Evolutionary conservation across 306 rosid genomes (phyloP).

Genomic region (Glycyrrhiza uralensis): DNA sequence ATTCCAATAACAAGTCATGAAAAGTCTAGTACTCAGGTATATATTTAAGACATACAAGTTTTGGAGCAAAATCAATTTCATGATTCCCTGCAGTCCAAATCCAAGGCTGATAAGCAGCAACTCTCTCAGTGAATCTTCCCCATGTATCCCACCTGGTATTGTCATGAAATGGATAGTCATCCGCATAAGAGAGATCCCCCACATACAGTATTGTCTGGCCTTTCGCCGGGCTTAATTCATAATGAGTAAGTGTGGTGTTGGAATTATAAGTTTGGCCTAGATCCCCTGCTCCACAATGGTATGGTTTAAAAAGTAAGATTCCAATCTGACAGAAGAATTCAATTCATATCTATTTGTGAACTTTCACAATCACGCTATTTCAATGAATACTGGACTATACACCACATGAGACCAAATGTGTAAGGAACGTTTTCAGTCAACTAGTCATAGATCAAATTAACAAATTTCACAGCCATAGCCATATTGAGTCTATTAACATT

Average conservation of each 20-base stretch:
- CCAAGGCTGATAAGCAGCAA: constrained; percentile 79
- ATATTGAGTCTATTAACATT: too few relatives aligned
- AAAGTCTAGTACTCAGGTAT: background rate
- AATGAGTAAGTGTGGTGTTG: constrained; percentile 58
- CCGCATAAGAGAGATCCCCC: constrained; percentile 62
- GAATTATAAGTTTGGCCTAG: constrained; percentile 73
- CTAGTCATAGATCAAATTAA: background rate
- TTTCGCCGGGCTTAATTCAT: constrained; percentile 39
- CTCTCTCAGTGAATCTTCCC: constrained; percentile 70
- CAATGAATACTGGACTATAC: background rate
- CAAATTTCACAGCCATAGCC: background rate
- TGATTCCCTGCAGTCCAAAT: constrained; percentile 63
- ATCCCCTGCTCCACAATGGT: constrained; percentile 53
- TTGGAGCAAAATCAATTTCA: constrained; percentile 47
- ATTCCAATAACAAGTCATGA: background rate
- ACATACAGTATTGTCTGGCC: constrained; percentile 19
- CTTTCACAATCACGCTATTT: background rate
- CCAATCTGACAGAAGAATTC: background rate
- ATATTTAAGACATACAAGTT: constrained; percentile 31
- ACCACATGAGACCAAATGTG: background rate
- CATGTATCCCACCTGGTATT: constrained; percentile 73
- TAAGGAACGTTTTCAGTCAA: background rate
- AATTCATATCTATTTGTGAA: background rate
- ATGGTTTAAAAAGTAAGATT: background rate
- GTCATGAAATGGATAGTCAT: constrained; percentile 65